Conservation (phyloP, 2,329 filamentous ascomycete species). For the Xylaria sp. region DNA sequence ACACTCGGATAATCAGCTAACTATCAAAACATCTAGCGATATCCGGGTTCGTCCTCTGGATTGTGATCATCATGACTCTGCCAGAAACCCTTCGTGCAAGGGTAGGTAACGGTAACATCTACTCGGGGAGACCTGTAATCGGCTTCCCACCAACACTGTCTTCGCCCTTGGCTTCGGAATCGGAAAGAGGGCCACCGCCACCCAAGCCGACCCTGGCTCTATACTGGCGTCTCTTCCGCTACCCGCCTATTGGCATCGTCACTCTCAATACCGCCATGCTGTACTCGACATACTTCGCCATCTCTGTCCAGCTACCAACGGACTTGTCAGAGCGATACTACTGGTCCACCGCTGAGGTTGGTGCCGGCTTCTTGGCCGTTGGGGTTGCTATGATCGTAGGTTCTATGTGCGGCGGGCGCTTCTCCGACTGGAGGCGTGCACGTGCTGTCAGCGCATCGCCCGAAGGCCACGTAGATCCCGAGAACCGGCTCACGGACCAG, state of each 20-base stretch:
- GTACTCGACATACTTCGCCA: conserved; percentile 39
- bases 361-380: conserved; percentile 42
- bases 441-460: background rate
- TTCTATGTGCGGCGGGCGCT: conserved; percentile 36
- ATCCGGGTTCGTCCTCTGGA: conserved; percentile 35
- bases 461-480: conserved; percentile 28
- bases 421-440: conserved; percentile 37
- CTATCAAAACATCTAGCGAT: conserved; percentile 28
- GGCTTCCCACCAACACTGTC: conserved; percentile 15
- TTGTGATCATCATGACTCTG: conserved; percentile 40
- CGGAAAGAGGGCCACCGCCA: conserved; percentile 32
- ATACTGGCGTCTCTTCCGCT: conserved; percentile 36
- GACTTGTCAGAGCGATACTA: conserved; percentile 38
- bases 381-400: conserved; percentile 38
- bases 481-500: conserved; percentile 44
- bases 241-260: conserved; percentile 39
- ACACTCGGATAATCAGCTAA: conserved; percentile 40
- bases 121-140: conserved; percentile 1
- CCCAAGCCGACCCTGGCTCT: conserved; percentile 34
- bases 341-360: conserved; percentile 39
- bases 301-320: conserved; percentile 36
- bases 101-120: conserved; percentile 46
- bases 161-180: conserved; percentile 23
- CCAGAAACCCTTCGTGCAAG: conserved; percentile 49
- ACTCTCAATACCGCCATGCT: conserved; percentile 40